Evolutionary conservation across 1,284 basidiomycete genomes (phyloP).

Genomic region (Spongiforma sp.): DNA sequence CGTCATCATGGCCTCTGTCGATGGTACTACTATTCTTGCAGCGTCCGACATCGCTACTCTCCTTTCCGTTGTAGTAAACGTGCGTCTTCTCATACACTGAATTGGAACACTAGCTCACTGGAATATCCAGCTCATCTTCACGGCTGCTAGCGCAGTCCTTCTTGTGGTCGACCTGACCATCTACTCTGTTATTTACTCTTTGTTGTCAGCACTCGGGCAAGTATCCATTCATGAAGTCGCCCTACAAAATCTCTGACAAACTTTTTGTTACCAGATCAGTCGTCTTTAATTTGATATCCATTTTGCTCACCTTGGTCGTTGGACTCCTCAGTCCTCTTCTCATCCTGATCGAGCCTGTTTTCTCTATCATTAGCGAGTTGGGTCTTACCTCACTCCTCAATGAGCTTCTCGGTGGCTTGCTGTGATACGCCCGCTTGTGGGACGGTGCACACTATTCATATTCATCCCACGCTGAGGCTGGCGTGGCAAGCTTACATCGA

Average conservation of each 20-base stretch:
- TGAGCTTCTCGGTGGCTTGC: slow-evolving; percentile 7
- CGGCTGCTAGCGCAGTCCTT: slow-evolving; percentile 6
- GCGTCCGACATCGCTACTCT: slow-evolving; percentile 16
- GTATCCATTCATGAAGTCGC: background rate
- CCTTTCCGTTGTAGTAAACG: slow-evolving; percentile 6
- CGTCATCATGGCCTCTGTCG: slow-evolving; percentile 13
- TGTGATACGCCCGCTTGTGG: slow-evolving; percentile 13
- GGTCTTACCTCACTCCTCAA: slow-evolving; percentile 11
- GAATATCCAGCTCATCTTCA: slow-evolving; percentile 17
- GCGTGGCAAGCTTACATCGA: too few species aligned
- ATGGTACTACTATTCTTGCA: slow-evolving; percentile 5
- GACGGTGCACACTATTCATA: background rate
- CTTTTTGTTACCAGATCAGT: slow-evolving; percentile 4
- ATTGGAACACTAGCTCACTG: slow-evolving; percentile 1
- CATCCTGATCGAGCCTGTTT: slow-evolving; percentile 11
- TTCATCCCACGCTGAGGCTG: too few species aligned
- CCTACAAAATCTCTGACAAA: background rate
- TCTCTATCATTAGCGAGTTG: slow-evolving; percentile 12
- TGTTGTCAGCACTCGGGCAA: slow-evolving; percentile 10
- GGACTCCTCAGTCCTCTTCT: slow-evolving; percentile 15
- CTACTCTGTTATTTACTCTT: background rate
- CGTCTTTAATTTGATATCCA: slow-evolving; percentile 7
- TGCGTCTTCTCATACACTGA: slow-evolving; percentile 4
- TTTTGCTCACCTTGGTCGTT: slow-evolving; percentile 7
- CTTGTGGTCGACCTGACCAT: slow-evolving; percentile 11